Evolutionary conservation across 163 green algal genomes (phyloP), one percentile per base, ranked within the genome.

Genomic region (Prototheca wickerhamii): DNA sequence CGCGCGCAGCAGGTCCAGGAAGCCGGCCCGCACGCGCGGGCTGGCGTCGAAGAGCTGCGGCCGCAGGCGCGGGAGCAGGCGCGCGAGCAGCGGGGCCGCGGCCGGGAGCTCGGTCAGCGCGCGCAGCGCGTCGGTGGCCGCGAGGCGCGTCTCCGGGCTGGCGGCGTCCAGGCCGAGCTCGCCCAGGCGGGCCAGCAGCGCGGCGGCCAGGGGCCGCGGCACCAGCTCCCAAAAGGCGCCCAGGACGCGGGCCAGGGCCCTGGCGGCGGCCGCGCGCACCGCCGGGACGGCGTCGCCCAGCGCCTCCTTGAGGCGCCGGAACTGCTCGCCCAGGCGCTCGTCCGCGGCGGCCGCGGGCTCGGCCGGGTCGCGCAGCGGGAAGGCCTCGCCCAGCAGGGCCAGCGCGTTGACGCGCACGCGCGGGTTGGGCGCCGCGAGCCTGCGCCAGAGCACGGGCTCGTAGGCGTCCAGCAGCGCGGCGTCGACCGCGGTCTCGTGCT

Each of bases 191-290:
- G 56, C 15, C 30, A 62, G 23, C 10, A 62, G 56, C 6, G 32
- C 49, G 12, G 52, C 61, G 6, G 63, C 12, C 6, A 58, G 37
- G 10, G 23, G 4, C 12, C 71, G 64, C 0, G 87, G 86, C 10
- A 95, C 79, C 55, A 95, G 71, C 76, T 95, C 87, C 87, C 87
- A 95, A 60, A 74, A 95, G 12, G 67, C 56, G 69, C 84, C 77
- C 6, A 95, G 82, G 49, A 90, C 50, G 1, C 21, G 17, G 37
- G 68, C 72, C 17, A 76, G 46, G n/a, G 69, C 80, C 31, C 33
- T 30, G 6, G 73, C 69, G 10, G 77, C 80, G 5, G 65, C 65
- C 8, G 64, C 63, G 3, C 71, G 64, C 57, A 89, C 70, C 60
- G 71, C 60, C 72, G 82, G 77, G 52, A 69, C 55, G 4, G 44